Percentiles rank a stretch among this genome's conserved stretches.
These are phyloP conservation scores for Annulohypoxylon bovei DNA, from an alignment of 495 filamentous ascomycete species.

Conservation along the genomic window DNA sequence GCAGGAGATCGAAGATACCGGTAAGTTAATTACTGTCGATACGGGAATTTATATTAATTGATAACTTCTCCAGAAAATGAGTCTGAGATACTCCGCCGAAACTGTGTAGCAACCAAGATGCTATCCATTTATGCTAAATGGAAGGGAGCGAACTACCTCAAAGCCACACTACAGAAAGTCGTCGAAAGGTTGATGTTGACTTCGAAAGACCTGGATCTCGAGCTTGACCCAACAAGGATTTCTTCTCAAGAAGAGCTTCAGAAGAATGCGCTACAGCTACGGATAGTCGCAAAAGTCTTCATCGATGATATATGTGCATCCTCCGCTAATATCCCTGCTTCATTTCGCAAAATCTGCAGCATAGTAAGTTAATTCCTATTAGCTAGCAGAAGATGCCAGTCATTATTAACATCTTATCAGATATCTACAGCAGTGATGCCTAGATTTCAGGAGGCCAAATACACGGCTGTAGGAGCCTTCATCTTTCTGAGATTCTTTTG, in stretches of 20 bases:
- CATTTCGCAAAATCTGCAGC: constrained; percentile 71
- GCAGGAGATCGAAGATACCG: constrained; percentile 71
- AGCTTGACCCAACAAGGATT: constrained; percentile 69
- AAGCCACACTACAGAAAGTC: constrained; percentile 69
- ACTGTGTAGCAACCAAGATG: constrained; percentile 75
- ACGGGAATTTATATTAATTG: not conserved
- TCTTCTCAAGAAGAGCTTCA: constrained; percentile 66
- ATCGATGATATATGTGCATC: constrained; percentile 73
- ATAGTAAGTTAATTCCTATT: constrained; percentile 54
- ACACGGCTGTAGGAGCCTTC: constrained; percentile 74
- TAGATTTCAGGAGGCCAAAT: constrained; percentile 73
- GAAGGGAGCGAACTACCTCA: constrained; percentile 71
- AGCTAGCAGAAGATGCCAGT: not conserved
- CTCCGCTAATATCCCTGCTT: constrained; percentile 64
- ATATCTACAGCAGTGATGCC: constrained; percentile 67
- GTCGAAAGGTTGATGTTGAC: constrained; percentile 68
- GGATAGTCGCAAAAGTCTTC: constrained; percentile 70
- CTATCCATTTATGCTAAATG: constrained; percentile 73
- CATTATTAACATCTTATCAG: constrained; percentile 40
- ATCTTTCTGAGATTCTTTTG: constrained; percentile 77
- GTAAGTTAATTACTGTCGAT: constrained; percentile 37
- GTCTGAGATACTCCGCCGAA: constrained; percentile 68
- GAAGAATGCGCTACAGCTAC: constrained; percentile 68
- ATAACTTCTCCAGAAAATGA: constrained; percentile 61
- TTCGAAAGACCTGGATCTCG: constrained; percentile 69